These are phyloP conservation scores for Coemansia sp. DNA, from an alignment of 192 early-diverging fungal genomes.

Conservation along the genomic window DNA sequence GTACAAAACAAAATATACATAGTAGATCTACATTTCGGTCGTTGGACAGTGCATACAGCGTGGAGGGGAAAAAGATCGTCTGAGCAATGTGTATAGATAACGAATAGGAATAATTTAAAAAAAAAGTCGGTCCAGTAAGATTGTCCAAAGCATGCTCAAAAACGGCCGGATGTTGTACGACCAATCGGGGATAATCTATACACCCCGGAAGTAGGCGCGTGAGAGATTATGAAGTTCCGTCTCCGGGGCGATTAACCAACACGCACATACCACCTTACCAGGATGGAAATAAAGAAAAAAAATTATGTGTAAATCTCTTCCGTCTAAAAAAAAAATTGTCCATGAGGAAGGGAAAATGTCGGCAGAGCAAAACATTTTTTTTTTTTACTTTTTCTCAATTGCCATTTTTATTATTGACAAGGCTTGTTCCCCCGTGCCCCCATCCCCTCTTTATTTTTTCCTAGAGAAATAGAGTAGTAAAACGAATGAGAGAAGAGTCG, in stretches of 20 bases:
- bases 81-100: no score
- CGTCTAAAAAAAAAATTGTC: background rate
- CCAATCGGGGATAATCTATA: background rate
- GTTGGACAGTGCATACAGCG: background rate
- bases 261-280: background rate
- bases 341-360: background rate
- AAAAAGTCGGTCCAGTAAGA: background rate
- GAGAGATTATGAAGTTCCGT: background rate
- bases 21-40: background rate
- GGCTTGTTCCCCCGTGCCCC: background rate
- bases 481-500: background rate
- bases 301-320: background rate
- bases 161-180: background rate
- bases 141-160: background rate
- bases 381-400: background rate
- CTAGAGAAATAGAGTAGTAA: background rate
- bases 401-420: background rate
- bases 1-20: background rate
- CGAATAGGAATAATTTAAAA: background rate
- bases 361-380: background rate
- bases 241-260: background rate
- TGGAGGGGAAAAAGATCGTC: background rate
- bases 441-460: background rate
- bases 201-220: background rate
- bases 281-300: background rate